Evolutionary conservation across 2,329 filamentous ascomycete species (phyloP), one percentile per base, ranked within the genome.

Genomic region (Pestalotiopsis sp.): DNA sequence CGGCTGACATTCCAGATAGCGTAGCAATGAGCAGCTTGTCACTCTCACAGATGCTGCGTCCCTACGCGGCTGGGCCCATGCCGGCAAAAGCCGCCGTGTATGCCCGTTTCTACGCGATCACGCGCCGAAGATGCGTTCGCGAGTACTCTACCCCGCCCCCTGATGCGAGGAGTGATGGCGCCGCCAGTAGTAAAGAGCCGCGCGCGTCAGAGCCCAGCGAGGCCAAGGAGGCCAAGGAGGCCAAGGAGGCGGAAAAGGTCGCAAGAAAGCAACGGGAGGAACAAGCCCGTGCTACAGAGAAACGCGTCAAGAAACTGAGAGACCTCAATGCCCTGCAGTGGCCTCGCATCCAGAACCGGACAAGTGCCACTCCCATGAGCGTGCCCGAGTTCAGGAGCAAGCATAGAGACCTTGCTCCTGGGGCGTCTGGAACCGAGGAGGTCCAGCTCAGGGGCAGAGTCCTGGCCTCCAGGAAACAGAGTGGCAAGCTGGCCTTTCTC

Each of bases 401-500:
- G 70, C 83, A 80, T 66, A 69, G 72, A 49, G 60, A 74, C 67
- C 71, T 72, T 64, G 63, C 66, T n/a, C 20, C 23, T 17, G 12
- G 14, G 20, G 70, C 71, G 4, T 72, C 74, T 56, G 68, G 69
- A 41, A 67, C 73, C 4, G 74, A 77, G 36, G 75, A 80, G 63
- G 72, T 79, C 65, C 73, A 77, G 31, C 75, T 80, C 2, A 70
- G 80, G 57, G 77, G 77, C 25, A 73, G 76, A 38, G 68, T 79
- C 73, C 75, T 75, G 77, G 72, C 74, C 56, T 58, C 75, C 36
- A 75, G 76, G 66, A 75, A 73, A 12, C 67, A 70, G 25, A 91
- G 95, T 73, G 91, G 89, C 74, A 93, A 92, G 80, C 89, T 99
- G 74, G 85, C 94, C 71, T 99, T 99, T 80, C 80, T 98, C 73